A percentile compares a stretch with the other conserved stretches of the same genome.
These are phyloP conservation scores for Artemisia argyi DNA, from an alignment of 129 eudicot genomes.

Conservation along the genomic window DNA sequence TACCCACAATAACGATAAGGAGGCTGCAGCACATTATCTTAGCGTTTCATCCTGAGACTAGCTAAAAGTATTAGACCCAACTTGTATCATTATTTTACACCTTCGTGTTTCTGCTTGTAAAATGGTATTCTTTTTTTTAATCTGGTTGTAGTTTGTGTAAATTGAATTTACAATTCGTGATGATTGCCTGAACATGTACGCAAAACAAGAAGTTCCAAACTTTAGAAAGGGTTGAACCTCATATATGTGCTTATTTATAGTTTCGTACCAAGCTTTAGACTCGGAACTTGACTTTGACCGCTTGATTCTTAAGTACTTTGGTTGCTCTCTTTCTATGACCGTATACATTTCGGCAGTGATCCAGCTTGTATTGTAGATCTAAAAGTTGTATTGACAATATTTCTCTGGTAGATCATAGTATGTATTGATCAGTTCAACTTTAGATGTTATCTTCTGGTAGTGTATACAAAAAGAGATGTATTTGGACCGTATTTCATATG, in stretches of 20 bases:
- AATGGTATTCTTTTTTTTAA: not conserved
- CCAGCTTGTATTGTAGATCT: too few species aligned
- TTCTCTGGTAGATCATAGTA: too few species aligned
- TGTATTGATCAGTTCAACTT: too few species aligned
- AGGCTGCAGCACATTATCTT: constrained; percentile 79
- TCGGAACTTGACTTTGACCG: not conserved
- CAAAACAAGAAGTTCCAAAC: too few species aligned
- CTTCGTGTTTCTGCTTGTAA: constrained; percentile 17
- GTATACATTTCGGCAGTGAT: too few species aligned
- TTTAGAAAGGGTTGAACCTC: too few species aligned
- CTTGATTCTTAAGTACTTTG: not conserved
- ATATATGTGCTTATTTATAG: not conserved
- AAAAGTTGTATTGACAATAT: too few species aligned
- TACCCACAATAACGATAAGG: constrained; percentile 77
- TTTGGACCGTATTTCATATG: too few species aligned
- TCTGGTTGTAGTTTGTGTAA: constrained; percentile 1
- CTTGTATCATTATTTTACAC: constrained; percentile 7
- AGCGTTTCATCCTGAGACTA: constrained; percentile 44
- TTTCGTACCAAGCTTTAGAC: not conserved
- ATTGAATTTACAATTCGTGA: constrained; percentile 11
- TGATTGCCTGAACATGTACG: not conserved
- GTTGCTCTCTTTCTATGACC: not conserved
- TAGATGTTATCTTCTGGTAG: too few species aligned
- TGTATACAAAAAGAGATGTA: too few species aligned
- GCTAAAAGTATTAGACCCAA: not conserved